These are phyloP conservation scores for Nemania sp. DNA, from an alignment of 2,329 filamentous ascomycete species.

Conservation along the genomic window DNA sequence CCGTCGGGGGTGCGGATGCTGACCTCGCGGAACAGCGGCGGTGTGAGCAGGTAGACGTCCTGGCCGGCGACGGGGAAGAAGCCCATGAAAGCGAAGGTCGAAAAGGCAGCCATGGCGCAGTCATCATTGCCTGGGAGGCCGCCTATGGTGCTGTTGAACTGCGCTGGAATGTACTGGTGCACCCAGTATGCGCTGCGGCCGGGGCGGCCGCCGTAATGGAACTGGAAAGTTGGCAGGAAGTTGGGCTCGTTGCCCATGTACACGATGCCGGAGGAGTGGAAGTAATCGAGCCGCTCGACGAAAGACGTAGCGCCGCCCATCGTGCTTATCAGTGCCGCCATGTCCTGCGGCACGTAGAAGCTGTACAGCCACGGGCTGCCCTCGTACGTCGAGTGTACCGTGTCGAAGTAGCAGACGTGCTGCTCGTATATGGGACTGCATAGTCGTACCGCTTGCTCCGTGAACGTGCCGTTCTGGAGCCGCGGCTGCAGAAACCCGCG, in stretches of 20 bases:
- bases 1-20: conserved; percentile 36
- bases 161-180: conserved; percentile 66
- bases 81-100: conserved; percentile 55
- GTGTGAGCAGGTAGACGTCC: conserved; percentile 56
- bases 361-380: conserved; percentile 70
- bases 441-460: conserved; percentile 66
- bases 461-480: conserved; percentile 66
- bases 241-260: conserved; percentile 70
- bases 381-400: conserved; percentile 48
- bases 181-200: conserved; percentile 57
- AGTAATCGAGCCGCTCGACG: conserved; percentile 62
- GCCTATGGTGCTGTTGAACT: conserved; percentile 65
- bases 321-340: conserved; percentile 39
- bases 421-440: conserved; percentile 58
- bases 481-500: conserved; percentile 72
- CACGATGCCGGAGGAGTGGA: conserved; percentile 66
- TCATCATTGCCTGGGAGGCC: conserved; percentile 63
- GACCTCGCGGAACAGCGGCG: conserved; percentile 55
- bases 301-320: conserved; percentile 64
- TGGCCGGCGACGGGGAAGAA: conserved; percentile 60
- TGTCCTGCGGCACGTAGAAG: conserved; percentile 60
- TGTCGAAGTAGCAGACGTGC: conserved; percentile 52
- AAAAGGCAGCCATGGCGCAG: conserved; percentile 59
- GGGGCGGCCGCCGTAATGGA: conserved; percentile 70
- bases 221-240: conserved; percentile 57